phyloP scores from a whole-genome alignment of 768 basidiomycete genomes.

The Termitomyces titanicus region DNA sequence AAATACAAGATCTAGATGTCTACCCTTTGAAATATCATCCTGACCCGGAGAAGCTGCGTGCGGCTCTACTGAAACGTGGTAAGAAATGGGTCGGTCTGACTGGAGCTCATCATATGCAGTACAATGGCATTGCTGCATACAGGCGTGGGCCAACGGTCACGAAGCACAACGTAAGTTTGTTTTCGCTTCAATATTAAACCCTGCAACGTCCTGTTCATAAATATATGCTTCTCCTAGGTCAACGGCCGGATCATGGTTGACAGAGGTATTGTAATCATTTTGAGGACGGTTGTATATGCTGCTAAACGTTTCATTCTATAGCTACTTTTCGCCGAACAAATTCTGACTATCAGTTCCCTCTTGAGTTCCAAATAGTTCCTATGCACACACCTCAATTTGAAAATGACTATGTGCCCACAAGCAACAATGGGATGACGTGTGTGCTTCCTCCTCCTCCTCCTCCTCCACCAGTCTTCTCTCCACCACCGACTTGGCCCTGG shows the following conservation, averaged over 20 bases:
- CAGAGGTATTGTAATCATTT: conserved; percentile 30
- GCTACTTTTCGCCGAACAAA: conserved; percentile 52
- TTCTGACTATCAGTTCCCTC: conserved; percentile 45
- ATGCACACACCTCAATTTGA: too few relatives aligned
- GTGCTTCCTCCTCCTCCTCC: too few relatives aligned
- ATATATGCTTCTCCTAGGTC: conserved; percentile 30
- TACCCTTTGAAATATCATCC: conserved; percentile 53
- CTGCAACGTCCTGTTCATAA: neutral
- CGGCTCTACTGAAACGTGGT: conserved; percentile 42
- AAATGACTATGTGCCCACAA: too few relatives aligned
- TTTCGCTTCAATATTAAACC: neutral
- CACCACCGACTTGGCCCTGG: neutral
- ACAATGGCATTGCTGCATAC: conserved; percentile 47
- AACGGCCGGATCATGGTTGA: conserved; percentile 62
- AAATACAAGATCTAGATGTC: conserved; percentile 45
- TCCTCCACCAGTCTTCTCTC: neutral
- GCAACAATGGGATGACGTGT: too few relatives aligned
- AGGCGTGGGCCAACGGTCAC: conserved; percentile 31
- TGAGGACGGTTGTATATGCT: neutral
- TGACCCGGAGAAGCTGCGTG: conserved; percentile 37
- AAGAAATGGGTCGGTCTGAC: conserved; percentile 52
- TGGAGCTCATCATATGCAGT: conserved; percentile 55
- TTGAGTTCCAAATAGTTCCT: neutral
- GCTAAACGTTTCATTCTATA: conserved; percentile 7
- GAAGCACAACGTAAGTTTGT: conserved; percentile 46